A percentile compares a stretch with the other conserved stretches of the same genome.
Evolutionary conservation across 768 basidiomycete genomes (phyloP).

Genomic region (Cubamyces sp.): DNA sequence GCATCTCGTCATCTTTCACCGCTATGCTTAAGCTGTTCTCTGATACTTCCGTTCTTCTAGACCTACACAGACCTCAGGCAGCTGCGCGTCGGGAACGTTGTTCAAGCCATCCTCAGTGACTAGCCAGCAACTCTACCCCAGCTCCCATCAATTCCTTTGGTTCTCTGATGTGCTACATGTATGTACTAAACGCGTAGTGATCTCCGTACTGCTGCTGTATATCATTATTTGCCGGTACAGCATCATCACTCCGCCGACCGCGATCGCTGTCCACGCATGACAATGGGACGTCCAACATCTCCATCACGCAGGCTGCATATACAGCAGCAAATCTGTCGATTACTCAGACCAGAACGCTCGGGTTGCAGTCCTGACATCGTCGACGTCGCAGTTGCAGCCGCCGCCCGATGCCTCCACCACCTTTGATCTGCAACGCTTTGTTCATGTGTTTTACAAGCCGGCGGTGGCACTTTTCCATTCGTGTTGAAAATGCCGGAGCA

Average conservation of each 20-base stretch:
- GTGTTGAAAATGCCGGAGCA: background rate
- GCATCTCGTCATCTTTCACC: background rate
- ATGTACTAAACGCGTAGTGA: background rate
- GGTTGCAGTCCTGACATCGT: too few species aligned
- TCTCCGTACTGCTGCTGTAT: background rate
- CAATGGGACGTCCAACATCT: too few species aligned
- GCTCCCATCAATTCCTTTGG: background rate
- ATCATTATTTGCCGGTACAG: too few species aligned
- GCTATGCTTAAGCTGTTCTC: background rate
- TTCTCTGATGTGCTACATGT: too few species aligned
- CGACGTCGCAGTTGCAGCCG: too few species aligned
- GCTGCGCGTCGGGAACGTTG: constrained; percentile 88
- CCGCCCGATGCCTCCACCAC: too few species aligned
- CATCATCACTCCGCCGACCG: too few species aligned
- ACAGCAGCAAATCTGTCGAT: too few species aligned
- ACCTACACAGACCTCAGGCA: constrained; percentile 97
- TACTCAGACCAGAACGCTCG: too few species aligned
- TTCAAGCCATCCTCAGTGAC: constrained; percentile 87
- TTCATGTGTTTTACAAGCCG: background rate
- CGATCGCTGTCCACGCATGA: too few species aligned
- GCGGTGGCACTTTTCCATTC: too few species aligned
- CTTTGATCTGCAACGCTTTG: background rate
- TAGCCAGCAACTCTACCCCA: constrained; percentile 32
- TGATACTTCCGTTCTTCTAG: constrained; percentile 42
- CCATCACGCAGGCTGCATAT: too few species aligned